Conservation (phyloP, 495 filamentous ascomycete species). For the Aspergillus diversus region DNA sequence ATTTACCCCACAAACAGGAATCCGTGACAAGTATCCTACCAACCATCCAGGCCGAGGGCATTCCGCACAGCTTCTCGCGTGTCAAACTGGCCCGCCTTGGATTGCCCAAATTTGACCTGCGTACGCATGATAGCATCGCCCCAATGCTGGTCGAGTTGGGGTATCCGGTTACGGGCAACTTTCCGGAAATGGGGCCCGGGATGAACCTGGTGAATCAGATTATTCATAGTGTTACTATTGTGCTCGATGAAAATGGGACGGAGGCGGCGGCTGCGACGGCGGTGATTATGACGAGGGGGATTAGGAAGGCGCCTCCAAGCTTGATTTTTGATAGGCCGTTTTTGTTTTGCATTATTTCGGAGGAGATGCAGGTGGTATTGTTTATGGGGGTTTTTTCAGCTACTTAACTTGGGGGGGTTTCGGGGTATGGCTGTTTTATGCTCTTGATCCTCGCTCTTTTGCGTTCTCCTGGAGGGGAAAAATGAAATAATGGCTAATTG, state of each 20-base stretch:
- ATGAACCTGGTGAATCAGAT: conserved; percentile 1
- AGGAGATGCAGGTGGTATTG: neutral
- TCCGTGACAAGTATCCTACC: neutral
- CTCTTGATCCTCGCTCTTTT: no score
- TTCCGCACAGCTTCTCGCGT: neutral
- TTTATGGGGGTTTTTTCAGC: conserved; percentile 8
- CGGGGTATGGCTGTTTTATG: no score
- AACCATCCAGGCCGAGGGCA: neutral
- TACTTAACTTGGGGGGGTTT: neutral
- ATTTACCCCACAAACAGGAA: neutral
- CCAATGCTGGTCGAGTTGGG: neutral
- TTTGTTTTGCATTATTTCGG: conserved; percentile 1
- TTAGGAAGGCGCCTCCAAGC: neutral
- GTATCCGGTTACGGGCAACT: conserved; percentile 1
- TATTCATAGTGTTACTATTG: conserved; percentile 2
- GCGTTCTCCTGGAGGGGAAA: no score
- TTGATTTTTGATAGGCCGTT: conserved; percentile 11
- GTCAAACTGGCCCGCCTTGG: neutral
- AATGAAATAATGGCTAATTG: no score
- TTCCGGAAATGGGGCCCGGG: neutral
- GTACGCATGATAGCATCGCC: conserved; percentile 8
- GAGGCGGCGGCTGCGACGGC: conserved; percentile 9
- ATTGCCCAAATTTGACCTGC: conserved; percentile 8
- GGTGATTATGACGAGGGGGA: neutral
- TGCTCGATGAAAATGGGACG: conserved; percentile 6